Percentiles rank a stretch among this genome's conserved stretches.
phyloP scores from a whole-genome alignment of 2,329 filamentous ascomycete genomes.

The Fusarium mangiferae region DNA sequence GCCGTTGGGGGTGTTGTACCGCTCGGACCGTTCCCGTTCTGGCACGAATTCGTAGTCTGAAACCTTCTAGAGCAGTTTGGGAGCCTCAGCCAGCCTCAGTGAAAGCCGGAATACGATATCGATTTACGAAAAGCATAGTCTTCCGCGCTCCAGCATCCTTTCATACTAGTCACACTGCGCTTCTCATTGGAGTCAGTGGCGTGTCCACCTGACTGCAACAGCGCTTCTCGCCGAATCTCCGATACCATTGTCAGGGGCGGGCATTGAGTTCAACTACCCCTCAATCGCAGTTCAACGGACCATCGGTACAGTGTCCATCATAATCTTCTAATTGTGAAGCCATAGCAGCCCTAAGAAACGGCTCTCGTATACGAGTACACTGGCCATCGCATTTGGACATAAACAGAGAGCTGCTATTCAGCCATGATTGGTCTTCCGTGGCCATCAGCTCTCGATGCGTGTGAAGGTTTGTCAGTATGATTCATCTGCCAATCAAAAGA shows the following conservation, averaged over 20 bases:
- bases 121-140: not conserved
- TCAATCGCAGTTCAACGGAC: accelerated
- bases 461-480: not conserved
- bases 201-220: not conserved
- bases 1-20: not conserved
- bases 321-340: not conserved
- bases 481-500: not conserved
- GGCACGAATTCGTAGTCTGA: too few species aligned
- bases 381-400: too few species aligned
- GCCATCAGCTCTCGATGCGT: too few species aligned
- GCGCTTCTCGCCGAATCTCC: not conserved
- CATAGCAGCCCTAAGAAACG: too few species aligned
- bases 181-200: not conserved
- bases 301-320: too few species aligned
- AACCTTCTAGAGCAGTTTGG: not conserved
- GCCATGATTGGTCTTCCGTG: too few species aligned
- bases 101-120: not conserved
- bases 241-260: not conserved
- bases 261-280: not conserved
- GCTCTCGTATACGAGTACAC: too few species aligned
- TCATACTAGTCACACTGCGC: not conserved
- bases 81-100: not conserved
- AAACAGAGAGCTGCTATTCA: not conserved
- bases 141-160: too few species aligned
- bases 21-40: not conserved